Percentiles rank a stretch among this genome's conserved stretches.
These are phyloP conservation scores for Thraustochytrium sp. DNA, from an alignment of 352 stramenopile species.

Conservation along the genomic window DNA sequence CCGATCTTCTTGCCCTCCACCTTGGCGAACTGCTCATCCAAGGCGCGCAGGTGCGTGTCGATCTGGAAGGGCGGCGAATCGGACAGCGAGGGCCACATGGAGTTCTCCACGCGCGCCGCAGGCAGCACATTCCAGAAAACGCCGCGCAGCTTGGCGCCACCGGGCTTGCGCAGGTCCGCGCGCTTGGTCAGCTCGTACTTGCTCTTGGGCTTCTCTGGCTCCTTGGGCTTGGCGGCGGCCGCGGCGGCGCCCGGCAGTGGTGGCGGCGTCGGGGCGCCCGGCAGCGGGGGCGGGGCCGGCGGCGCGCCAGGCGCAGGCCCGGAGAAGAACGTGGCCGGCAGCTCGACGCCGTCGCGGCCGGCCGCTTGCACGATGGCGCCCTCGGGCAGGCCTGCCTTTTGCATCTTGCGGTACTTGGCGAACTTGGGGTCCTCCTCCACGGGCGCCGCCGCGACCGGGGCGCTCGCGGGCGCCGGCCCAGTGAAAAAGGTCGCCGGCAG, in stretches of 20 bases:
- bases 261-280: neutral
- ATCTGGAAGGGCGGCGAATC: constrained; percentile 17
- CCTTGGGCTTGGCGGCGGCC: neutral
- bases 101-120: constrained; percentile 13
- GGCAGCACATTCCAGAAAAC: constrained; percentile 41
- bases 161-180: neutral
- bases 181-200: constrained; percentile 33
- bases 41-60: neutral
- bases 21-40: constrained; percentile 35
- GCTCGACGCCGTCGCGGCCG: constrained; percentile 6
- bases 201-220: constrained; percentile 38
- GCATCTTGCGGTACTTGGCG: constrained; percentile 44
- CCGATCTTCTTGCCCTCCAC: neutral
- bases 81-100: constrained; percentile 29
- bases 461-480: neutral
- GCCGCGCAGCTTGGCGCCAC: neutral
- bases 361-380: constrained; percentile 32
- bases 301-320: neutral
- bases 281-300: neutral
- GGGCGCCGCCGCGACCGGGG: neutral
- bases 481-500: constrained; percentile 6
- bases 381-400: constrained; percentile 32
- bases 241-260: neutral
- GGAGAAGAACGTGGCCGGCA: neutral
- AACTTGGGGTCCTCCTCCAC: constrained; percentile 31